Percentiles rank a stretch among this genome's conserved stretches.
phyloP scores from a whole-genome alignment of 257 asterid species.

The Nicotiana undulata region DNA sequence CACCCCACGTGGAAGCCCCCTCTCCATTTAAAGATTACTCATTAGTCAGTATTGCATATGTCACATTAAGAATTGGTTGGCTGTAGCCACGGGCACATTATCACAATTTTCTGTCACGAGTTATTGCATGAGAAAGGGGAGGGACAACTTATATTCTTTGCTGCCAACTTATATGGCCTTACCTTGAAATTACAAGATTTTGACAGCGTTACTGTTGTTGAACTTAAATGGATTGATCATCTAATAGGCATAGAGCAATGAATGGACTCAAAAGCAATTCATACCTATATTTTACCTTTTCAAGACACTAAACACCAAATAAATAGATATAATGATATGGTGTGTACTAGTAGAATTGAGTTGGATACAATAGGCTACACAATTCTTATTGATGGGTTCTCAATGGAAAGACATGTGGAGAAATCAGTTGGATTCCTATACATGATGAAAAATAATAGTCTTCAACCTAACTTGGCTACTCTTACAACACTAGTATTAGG shows the following conservation, averaged over 20 bases:
- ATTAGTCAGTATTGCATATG: too few relatives aligned
- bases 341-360: conserved; percentile 25
- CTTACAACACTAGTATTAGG: conserved; percentile 64
- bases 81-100: neutral
- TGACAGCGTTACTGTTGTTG: neutral
- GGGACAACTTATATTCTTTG: neutral
- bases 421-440: conserved; percentile 70
- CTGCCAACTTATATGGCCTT: neutral
- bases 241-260: too few relatives aligned
- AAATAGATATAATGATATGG: conserved; percentile 37
- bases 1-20: too few relatives aligned
- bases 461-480: conserved; percentile 60
- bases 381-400: conserved; percentile 65
- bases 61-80: too few relatives aligned
- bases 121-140: conserved; percentile 3
- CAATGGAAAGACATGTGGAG: conserved; percentile 73
- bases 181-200: neutral
- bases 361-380: conserved; percentile 59
- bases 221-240: too few relatives aligned
- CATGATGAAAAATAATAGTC: conserved; percentile 63
- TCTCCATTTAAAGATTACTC: too few relatives aligned
- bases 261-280: too few relatives aligned
- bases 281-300: too few relatives aligned
- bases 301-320: too few relatives aligned
- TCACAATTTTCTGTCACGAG: neutral